A percentile compares a stretch with the other conserved stretches of the same genome.
phyloP scores from a whole-genome alignment of 306 rosid species.

The Crotalaria pallida region DNA sequence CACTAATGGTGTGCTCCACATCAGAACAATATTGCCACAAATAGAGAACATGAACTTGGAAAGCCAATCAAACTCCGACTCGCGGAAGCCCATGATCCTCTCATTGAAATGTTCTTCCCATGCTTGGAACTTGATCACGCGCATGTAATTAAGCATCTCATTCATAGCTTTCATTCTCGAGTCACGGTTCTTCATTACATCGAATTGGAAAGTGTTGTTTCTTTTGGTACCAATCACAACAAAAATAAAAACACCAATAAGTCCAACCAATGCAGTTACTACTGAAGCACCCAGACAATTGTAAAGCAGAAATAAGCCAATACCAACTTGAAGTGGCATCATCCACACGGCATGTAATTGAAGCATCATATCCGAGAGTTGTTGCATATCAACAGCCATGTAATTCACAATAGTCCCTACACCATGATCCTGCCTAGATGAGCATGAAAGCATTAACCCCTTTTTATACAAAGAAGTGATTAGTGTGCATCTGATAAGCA shows the following conservation, averaged over 20 bases:
- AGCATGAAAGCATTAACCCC: slow-evolving; percentile 54
- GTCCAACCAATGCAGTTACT: slow-evolving; percentile 35
- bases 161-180: slow-evolving; percentile 72
- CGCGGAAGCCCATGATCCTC: slow-evolving; percentile 47
- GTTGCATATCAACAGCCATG: slow-evolving; percentile 84
- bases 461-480: slow-evolving; percentile 60
- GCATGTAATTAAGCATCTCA: slow-evolving; percentile 76
- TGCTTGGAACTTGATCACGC: slow-evolving; percentile 86
- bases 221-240: slow-evolving; percentile 24
- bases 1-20: slow-evolving; percentile 63
- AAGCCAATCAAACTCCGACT: slow-evolving; percentile 54
- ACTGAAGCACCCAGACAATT: slow-evolving; percentile 42
- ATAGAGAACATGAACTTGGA: slow-evolving; percentile 60
- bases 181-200: slow-evolving; percentile 65
- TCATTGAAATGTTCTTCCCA: slow-evolving; percentile 73
- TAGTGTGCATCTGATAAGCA: slow-evolving; percentile 55
- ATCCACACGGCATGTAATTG: slow-evolving; percentile 69
- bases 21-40: slow-evolving; percentile 36
- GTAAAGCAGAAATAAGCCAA: slow-evolving; percentile 51
- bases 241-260: slow-evolving; percentile 33
- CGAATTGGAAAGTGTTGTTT: slow-evolving; percentile 44
- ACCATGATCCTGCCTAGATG: slow-evolving; percentile 66
- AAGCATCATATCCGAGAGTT: slow-evolving; percentile 72
- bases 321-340: slow-evolving; percentile 57
- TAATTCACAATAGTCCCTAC: slow-evolving; percentile 75